A percentile compares a stretch with the other conserved stretches of the same genome.
These are phyloP conservation scores for Teratosphaeriaceae sp. DNA, from an alignment of 2,329 filamentous ascomycete species.

Conservation along the genomic window DNA sequence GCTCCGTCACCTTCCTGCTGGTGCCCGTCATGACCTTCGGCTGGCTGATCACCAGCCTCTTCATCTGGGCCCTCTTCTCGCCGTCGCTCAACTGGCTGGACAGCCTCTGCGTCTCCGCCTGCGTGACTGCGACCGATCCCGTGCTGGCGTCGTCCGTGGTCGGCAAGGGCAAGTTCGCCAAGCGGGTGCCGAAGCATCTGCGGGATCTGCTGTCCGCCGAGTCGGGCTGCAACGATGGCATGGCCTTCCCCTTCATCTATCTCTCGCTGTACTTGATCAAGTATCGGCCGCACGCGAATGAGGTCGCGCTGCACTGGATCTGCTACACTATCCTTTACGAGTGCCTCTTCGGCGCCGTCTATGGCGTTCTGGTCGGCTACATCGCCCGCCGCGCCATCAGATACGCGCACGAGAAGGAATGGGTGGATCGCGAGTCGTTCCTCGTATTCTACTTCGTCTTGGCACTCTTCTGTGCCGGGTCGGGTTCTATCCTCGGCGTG, in stretches of 20 bases:
- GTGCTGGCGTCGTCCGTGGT: constrained; percentile 96
- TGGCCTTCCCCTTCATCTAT: constrained; percentile 98
- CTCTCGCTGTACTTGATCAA: constrained; percentile 83
- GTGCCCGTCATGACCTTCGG: constrained; percentile 97
- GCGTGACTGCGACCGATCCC: constrained; percentile 94
- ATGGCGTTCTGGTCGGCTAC: constrained; percentile 82
- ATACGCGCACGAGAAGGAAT: constrained; percentile 70
- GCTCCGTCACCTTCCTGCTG: constrained; percentile 78
- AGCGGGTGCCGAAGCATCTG: constrained; percentile 94
- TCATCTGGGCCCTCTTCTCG: constrained; percentile 85
- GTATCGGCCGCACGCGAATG: constrained; percentile 60
- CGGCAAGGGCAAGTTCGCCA: constrained; percentile 97
- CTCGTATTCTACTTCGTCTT: constrained; percentile 98
- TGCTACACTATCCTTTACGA: constrained; percentile 89
- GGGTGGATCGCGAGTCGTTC: constrained; percentile 95
- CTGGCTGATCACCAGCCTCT: constrained; percentile 86
- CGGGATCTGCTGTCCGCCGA: constrained; percentile 91
- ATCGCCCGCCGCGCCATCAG: constrained; percentile 86
- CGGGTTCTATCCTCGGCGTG: constrained; percentile 81
- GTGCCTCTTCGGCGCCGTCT: constrained; percentile 86
- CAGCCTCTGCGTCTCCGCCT: constrained; percentile 78
- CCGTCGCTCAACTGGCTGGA: constrained; percentile 79
- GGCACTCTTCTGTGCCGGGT: constrained; percentile 90
- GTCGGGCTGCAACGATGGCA: constrained; percentile 98
- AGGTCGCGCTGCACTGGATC: constrained; percentile 80